phyloP scores from a whole-genome alignment of 2,329 filamentous ascomycete species.

The Mollisia scopiformis region DNA sequence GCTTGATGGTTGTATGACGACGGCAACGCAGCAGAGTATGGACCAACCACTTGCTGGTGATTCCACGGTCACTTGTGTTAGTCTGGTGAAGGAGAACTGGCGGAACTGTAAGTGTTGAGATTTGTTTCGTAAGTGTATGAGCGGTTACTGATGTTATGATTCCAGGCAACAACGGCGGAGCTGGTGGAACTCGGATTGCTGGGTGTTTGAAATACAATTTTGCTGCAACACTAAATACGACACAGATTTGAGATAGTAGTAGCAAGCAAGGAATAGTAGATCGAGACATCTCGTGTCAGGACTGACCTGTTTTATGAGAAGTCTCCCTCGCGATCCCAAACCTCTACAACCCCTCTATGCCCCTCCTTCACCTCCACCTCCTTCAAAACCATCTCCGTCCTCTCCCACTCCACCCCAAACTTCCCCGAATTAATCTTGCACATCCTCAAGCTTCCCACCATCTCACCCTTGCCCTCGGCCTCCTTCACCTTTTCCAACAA shows the following conservation, averaged over 20 bases:
- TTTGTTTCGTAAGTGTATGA: background rate
- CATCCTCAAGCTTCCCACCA: too few relatives aligned
- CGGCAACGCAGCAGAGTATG: slow-evolving; percentile 9
- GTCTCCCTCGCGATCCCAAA: too few relatives aligned
- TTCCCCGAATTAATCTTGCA: too few relatives aligned
- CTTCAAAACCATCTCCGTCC: too few relatives aligned
- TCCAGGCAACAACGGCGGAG: slow-evolving; percentile 7
- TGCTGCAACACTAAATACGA: slow-evolving; percentile 7
- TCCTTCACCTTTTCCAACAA: too few relatives aligned
- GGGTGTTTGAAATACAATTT: slow-evolving; percentile 14
- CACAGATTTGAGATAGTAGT: slow-evolving; percentile 4
- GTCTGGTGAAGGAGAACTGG: slow-evolving; percentile 5
- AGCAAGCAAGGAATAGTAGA: too few relatives aligned
- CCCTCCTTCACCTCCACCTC: too few relatives aligned
- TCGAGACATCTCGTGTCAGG: too few relatives aligned
- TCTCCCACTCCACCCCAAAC: too few relatives aligned
- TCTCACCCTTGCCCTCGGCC: too few relatives aligned
- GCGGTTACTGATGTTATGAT: slow-evolving; percentile 1
- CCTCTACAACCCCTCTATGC: too few relatives aligned
- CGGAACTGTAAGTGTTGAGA: slow-evolving; percentile 7
- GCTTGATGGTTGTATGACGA: slow-evolving; percentile 6
- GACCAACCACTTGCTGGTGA: slow-evolving; percentile 1
- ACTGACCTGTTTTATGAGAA: too few relatives aligned
- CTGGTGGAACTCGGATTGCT: slow-evolving; percentile 5
- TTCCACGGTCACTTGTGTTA: slow-evolving; percentile 1